Evolutionary conservation across 2,329 filamentous ascomycete genomes (phyloP).

Genomic region (Cercospora nicotianae): DNA sequence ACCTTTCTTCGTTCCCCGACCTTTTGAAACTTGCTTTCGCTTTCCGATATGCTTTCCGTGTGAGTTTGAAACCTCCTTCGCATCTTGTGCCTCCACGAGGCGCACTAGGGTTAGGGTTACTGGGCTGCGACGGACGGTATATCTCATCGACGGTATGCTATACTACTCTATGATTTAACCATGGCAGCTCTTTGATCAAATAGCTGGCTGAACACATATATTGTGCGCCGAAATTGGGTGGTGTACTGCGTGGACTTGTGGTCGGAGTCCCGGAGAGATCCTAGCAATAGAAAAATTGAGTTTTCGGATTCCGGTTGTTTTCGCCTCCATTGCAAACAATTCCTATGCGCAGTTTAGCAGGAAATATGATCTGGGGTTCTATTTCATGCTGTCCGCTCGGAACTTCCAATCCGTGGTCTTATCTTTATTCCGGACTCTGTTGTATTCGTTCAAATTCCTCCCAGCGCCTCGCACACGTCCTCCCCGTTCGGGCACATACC

Average conservation of each 20-base stretch:
- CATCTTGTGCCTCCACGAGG: not conserved
- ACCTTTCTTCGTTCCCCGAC: not conserved
- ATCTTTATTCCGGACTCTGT: too few relatives aligned
- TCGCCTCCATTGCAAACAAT: too few relatives aligned
- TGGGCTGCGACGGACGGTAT: not conserved
- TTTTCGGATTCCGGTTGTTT: too few relatives aligned
- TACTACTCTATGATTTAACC: not conserved
- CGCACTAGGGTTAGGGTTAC: not conserved
- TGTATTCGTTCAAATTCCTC: not conserved
- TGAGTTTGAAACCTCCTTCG: not conserved
- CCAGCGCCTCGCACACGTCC: not conserved
- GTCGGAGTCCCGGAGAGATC: not conserved
- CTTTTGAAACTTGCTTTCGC: not conserved
- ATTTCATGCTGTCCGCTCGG: not conserved
- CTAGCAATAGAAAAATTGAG: too few relatives aligned
- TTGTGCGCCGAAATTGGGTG: not conserved
- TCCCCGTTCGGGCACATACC: constrained; percentile 58
- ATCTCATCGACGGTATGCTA: not conserved
- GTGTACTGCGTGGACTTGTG: not conserved
- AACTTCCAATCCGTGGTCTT: too few relatives aligned
- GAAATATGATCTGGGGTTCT: too few relatives aligned
- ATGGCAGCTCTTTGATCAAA: not conserved
- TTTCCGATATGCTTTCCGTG: not conserved
- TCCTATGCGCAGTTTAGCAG: too few relatives aligned
- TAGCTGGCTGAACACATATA: not conserved